A percentile compares a stretch with the other conserved stretches of the same genome.
phyloP scores from a whole-genome alignment of 2,329 filamentous ascomycete genomes.

The Xylaria sp. region DNA sequence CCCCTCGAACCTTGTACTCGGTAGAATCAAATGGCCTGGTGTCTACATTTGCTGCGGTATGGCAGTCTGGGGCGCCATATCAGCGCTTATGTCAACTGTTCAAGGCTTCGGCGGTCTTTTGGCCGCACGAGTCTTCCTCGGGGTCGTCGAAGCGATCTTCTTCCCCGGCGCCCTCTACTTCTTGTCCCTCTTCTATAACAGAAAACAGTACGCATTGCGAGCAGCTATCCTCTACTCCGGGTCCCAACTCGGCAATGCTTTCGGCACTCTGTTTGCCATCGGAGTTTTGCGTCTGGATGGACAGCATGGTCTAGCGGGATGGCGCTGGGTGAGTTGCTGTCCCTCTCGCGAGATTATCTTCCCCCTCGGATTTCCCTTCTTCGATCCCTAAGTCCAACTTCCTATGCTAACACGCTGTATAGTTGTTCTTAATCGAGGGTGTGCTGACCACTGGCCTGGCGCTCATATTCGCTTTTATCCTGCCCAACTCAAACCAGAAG shows the following conservation, averaged over 20 bases:
- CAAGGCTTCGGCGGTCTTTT: slow-evolving; percentile 59
- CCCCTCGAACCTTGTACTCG: slow-evolving; percentile 52
- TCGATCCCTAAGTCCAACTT: no score
- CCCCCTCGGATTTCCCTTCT: no score
- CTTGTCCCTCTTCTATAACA: slow-evolving; percentile 55
- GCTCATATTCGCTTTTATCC: slow-evolving; percentile 36
- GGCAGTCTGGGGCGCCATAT: slow-evolving; percentile 61
- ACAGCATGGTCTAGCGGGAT: slow-evolving; percentile 41
- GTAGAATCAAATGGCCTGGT: slow-evolving; percentile 54
- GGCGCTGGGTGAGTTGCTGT: slow-evolving; percentile 44
- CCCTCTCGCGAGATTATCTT: no score
- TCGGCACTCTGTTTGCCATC: slow-evolving; percentile 52
- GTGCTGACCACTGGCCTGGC: slow-evolving; percentile 38
- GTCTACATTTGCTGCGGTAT: slow-evolving; percentile 62
- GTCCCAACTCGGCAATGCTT: slow-evolving; percentile 49
- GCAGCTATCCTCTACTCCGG: slow-evolving; percentile 50
- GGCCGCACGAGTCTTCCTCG: slow-evolving; percentile 60
- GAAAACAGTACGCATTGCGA: slow-evolving; percentile 50
- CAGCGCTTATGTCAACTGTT: slow-evolving; percentile 59
- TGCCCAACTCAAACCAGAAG: slow-evolving; percentile 40
- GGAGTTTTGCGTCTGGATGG: slow-evolving; percentile 47
- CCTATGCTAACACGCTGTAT: background rate
- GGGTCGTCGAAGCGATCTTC: slow-evolving; percentile 65
- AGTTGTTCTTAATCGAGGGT: slow-evolving; percentile 39
- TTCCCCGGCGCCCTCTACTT: slow-evolving; percentile 58